Percentiles rank a stretch among this genome's conserved stretches.
Conservation (phyloP, 2,329 filamentous ascomycete genomes). For the Talaromyces sp. region DNA sequence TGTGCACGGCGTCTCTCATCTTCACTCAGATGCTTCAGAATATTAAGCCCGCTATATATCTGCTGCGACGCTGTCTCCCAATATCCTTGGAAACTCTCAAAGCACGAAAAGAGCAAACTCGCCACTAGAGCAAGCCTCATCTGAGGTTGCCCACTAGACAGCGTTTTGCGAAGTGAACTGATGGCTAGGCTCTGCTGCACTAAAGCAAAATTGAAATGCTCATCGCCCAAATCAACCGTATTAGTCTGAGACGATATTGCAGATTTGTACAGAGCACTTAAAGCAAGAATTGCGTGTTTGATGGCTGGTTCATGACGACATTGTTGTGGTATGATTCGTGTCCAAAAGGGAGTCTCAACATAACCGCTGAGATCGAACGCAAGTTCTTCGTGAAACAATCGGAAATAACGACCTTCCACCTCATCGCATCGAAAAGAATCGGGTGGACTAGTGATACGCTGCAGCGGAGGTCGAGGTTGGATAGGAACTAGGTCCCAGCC, state of each 20-base stretch:
- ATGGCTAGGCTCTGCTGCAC: neutral
- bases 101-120: slow-evolving; percentile 6
- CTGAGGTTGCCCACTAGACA: neutral
- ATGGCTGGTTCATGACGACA: neutral
- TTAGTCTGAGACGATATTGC: neutral
- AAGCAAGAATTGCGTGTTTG: neutral
- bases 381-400: neutral
- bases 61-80: slow-evolving; percentile 1
- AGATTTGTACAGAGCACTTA: neutral
- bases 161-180: neutral
- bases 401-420: neutral
- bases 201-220: neutral
- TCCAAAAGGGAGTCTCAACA: neutral
- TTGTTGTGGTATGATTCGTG: neutral
- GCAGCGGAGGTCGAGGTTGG: neutral
- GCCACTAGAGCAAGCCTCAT: neutral
- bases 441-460: neutral
- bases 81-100: neutral
- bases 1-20: neutral
- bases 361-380: neutral
- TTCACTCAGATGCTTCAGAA: neutral
- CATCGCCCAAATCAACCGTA: neutral
- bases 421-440: neutral
- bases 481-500: neutral
- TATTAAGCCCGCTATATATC: slow-evolving; percentile 3